Evolutionary conservation across 139 green algal genomes (phyloP), one percentile per base, ranked within the genome.

Genomic region (Ostreobium quekettii): DNA sequence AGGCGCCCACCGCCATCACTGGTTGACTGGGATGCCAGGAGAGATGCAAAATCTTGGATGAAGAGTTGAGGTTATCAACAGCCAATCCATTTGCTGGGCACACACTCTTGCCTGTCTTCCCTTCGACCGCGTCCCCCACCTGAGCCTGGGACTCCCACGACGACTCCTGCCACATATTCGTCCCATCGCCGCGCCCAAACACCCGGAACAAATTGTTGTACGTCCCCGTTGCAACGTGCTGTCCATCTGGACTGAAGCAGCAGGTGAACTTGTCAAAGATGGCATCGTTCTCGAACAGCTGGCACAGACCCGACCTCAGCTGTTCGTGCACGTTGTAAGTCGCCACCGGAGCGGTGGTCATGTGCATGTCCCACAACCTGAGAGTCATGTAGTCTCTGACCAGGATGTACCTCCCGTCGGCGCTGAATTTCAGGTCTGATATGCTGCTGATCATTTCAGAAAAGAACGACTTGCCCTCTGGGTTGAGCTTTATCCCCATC

Each of bases 181-280:
- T 47, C 30, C 72, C 57, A 64, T 83, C 39, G 36, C 29, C 36
- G 30, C 29, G 31, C 26, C 71, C 76, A 56, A 87, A 85, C 15
- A 91, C 87, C 53, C 81, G 81, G 78, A 97, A 95, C 30, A 87
- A 77, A 79, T 91, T 92, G 67, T 84, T 91, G 87, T 99, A 99
- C 26, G 89, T 95, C 29, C 93, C 93, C 26, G 90, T 96, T 32
- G 86, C 86, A n/a, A 95, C 77, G 47, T 83, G 69, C 39, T 76
- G 68, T 48, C 91, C 90, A 26, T 85, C 72, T 6, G 87, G 85
- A 60, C 83, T 95, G 48, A 95, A 78, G 64, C 74, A 86, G 78
- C 87, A 95, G 76, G 97, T 91, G 73, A 98, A 98, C 83, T 98
- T 98, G 84, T 99, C 93, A 68, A 99, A 99, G 60, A 99, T 97